Base-by-base conservation (phyloP, 148 eudicot genomes). In the Camellia lanceoleosa region DNA sequence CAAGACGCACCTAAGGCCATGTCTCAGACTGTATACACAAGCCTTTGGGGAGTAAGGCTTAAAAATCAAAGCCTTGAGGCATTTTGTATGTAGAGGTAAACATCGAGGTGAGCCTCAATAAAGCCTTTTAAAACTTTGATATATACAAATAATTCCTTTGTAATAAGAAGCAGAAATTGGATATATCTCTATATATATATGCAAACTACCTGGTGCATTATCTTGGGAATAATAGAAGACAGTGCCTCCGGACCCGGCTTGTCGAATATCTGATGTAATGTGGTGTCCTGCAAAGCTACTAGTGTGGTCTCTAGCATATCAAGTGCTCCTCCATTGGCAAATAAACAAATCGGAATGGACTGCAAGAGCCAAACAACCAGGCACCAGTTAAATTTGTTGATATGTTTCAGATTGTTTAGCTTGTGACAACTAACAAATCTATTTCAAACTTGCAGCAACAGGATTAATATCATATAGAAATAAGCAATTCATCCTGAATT, bases 261-360 rank as follows among this genome's bases (percentile, higher is more conserved):
- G 5, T 71, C 74, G 11, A 71, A 71, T 7, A 71, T 71, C 58
- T 71, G 56, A 7, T 18, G 19, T 5, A 71, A 13, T 2, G 6
- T 49, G 41, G 19, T 19, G 7, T 71, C 74, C 74, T 71, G 30
- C 59, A 71, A 15, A 71, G 13, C 41, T 47, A 3, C 12, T 47
- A 19, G 41, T 7, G 55, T 47, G 13, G 74, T 71, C 74, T 71
- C 74, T 41, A 71, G 59, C 74, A 71, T 71, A 47, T 19, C 59
- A 71, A 71, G 74, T 52, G 56, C 74, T 16, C 59, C 56, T 71
- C 49, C 58, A 52, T 71, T 71, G 74, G 58, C 74, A 47, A 71
- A 71, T 19, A 71, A 71, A 41, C 59, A 71, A 71, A 49, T 41
- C 11, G 74, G 74, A 47, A 71, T 30, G 13, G 58, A 51, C 74